Conservation (phyloP, 345 rosid species). For the Passiflora organensis region DNA sequence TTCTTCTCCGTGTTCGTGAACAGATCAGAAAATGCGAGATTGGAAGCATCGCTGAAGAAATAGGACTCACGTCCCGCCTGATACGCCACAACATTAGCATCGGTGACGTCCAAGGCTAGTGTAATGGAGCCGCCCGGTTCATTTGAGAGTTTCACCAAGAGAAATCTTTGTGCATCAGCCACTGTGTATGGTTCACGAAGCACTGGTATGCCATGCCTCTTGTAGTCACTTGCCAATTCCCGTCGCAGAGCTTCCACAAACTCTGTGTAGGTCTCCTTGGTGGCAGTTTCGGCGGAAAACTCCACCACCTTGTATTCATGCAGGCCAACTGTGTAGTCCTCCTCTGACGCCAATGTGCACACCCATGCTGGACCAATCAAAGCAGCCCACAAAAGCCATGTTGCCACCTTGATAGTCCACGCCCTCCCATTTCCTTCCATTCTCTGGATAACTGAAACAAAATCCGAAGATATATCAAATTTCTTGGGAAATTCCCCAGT, state of each 20-base stretch:
- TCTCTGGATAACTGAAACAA: too few species aligned
- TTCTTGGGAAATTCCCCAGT: too few species aligned
- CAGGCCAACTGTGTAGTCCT: background rate
- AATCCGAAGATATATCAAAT: too few species aligned
- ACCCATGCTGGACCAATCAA: background rate
- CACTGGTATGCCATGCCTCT: background rate
- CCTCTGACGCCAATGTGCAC: background rate
- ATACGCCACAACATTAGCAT: background rate
- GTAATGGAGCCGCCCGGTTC: background rate
- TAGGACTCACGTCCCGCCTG: background rate
- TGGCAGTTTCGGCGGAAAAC: background rate
- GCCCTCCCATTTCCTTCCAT: background rate
- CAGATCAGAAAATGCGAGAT: too few species aligned
- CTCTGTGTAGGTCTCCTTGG: background rate
- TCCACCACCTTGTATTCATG: background rate
- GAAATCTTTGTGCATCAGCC: background rate
- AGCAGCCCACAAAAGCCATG: background rate
- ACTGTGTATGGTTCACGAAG: background rate
- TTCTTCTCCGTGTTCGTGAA: background rate
- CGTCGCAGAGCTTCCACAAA: background rate
- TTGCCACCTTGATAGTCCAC: background rate
- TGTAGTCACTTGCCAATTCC: background rate
- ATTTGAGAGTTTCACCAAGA: conserved; percentile 1
- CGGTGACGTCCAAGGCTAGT: background rate
- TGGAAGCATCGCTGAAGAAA: background rate